Base-by-base conservation (phyloP, 768 basidiomycete genomes). In the Pleurotus salmoneostramineus region DNA sequence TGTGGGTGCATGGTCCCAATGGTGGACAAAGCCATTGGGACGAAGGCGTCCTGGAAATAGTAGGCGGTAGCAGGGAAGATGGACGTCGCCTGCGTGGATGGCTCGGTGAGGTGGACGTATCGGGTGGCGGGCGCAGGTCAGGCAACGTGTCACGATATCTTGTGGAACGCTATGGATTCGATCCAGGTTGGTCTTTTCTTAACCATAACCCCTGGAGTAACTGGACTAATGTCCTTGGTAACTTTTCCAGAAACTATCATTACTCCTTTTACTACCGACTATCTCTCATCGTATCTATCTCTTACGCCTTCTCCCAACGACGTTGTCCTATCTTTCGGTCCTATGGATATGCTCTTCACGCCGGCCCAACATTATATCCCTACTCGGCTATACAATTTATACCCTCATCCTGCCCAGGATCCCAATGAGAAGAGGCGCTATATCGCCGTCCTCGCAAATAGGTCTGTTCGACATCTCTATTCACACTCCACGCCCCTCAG, bases 361-460 rank as follows among this genome's bases (percentile, higher is more conserved):
- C 85, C 91, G 2, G 88, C 91, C 37, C 82, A 83, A 63, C 84
- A 88, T 65, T 91, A 86, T 69, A 73, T 85, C 61, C 87, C 91
- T 56, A 88, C 87, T 49, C 83, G 89, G 14, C 75, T 90, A 51
- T 92, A 89, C 74, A 84, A 74, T 64, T 70, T 93, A 64, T 83
- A 79, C 66, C 91, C 91, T 6, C 92, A 94, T 66, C 92, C 92
- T 36, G 90, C 88, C 3, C 91, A 93, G 68, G 89, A 89, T 58
- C 65, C 83, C 1, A 78, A 76, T 45, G 91, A 92, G 68, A 87
- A 88, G 64, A 80, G 84, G 60, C 81, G 86, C 64, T 93, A 90
- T 63, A 78, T 93, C 58, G 81, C 86, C 31, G 83, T 85, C 64
- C 68, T 93, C 14, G 80, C 82, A 11, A 89, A 85, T 79, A 79